Percentiles rank a stretch among this genome's conserved stretches.
Conservation (phyloP, 306 rosid genomes). For the Carpinus fangiana region DNA sequence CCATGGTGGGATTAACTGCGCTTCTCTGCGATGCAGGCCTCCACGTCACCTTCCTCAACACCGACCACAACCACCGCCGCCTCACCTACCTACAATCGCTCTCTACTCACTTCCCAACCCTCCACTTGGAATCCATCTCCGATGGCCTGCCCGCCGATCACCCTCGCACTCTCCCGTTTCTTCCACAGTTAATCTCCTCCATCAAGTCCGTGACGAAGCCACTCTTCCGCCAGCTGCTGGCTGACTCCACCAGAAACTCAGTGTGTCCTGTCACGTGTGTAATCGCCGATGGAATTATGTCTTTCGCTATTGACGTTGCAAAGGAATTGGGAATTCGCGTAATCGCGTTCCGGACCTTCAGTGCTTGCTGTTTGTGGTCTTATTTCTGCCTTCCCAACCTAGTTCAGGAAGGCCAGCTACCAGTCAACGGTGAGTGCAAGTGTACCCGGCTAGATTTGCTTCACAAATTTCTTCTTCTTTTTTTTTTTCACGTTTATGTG, state of each 20-base stretch:
- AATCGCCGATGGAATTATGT: neutral
- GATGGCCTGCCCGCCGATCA: slow-evolving; percentile 17
- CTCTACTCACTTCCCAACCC: slow-evolving; percentile 20
- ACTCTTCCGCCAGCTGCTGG: neutral
- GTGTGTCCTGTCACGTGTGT: neutral
- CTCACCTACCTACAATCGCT: neutral
- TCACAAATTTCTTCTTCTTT: no score
- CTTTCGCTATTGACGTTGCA: neutral
- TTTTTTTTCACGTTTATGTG: no score
- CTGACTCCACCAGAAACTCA: neutral
- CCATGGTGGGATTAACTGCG: slow-evolving; percentile 20
- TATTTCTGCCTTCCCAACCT: neutral
- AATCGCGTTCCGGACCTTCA: neutral
- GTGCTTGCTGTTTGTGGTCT: neutral
- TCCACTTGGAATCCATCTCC: slow-evolving; percentile 21
- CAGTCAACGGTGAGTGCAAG: neutral
- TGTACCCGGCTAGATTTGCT: no score
- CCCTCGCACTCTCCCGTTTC: neutral
- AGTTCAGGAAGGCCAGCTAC: neutral
- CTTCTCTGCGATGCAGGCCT: slow-evolving; percentile 15
- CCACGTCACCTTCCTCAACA: slow-evolving; percentile 23
- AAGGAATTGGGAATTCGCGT: neutral
- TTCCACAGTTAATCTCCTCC: no score
- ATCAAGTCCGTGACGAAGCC: neutral
- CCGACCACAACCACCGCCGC: slow-evolving; percentile 16